These are phyloP conservation scores for Mortierella sp. DNA, from an alignment of 371 early-diverging fungal species.

Conservation along the genomic window DNA sequence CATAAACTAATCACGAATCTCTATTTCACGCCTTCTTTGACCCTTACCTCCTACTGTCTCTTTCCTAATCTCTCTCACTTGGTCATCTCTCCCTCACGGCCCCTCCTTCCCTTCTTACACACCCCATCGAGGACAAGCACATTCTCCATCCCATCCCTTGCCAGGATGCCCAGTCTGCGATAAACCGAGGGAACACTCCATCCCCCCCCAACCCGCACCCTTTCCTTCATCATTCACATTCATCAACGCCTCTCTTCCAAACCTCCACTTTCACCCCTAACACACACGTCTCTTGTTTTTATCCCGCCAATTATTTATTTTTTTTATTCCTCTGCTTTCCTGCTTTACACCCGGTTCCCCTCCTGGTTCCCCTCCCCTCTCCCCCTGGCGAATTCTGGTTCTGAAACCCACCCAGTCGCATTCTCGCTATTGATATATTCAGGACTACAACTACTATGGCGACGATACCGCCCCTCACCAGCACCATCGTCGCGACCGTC, in stretches of 20 bases:
- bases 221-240: neutral
- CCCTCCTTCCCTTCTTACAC: neutral
- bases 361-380: neutral
- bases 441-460: neutral
- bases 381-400: neutral
- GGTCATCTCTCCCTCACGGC: neutral
- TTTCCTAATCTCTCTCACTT: too few relatives aligned
- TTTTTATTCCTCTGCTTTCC: neutral
- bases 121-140: neutral
- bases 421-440: too few relatives aligned
- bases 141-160: neutral
- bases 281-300: neutral
- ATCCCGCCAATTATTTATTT: neutral
- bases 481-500: conserved; percentile 40
- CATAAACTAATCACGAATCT: neutral
- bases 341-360: conserved; percentile 7
- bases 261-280: neutral
- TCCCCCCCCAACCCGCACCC: neutral
- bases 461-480: conserved; percentile 28
- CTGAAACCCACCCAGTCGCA: neutral
- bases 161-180: conserved; percentile 8
- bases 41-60: too few relatives aligned
- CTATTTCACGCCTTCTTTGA: neutral
- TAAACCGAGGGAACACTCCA: conserved; percentile 13
- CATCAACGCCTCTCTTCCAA: neutral